phyloP scores from a whole-genome alignment of 2,329 filamentous ascomycete genomes.

The Cordyceps cateniannulata region DNA sequence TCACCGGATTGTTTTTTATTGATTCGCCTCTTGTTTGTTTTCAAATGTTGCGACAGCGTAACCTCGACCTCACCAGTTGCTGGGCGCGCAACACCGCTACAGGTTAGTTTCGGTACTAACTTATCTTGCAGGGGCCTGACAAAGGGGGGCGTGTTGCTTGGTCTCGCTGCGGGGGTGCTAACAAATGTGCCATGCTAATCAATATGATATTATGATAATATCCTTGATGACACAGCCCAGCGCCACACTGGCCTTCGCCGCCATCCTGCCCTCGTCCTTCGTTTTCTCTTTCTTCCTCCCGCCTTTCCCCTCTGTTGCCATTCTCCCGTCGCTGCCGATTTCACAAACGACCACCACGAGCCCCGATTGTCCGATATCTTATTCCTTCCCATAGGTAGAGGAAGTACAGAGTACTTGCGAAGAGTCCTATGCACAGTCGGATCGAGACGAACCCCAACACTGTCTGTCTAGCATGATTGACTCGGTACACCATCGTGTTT shows the following conservation, averaged over 20 bases:
- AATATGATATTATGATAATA: not conserved
- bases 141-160: constrained; percentile 3
- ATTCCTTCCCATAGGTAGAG: not conserved
- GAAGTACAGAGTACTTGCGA: not conserved
- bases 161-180: not conserved
- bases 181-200: constrained; percentile 1
- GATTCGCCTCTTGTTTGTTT: not conserved
- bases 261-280: not conserved
- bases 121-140: constrained; percentile 3
- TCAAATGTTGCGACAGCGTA: not conserved
- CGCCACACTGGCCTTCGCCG: not conserved
- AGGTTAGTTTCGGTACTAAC: not conserved
- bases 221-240: constrained; percentile 10
- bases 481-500: not conserved
- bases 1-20: not conserved
- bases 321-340: not conserved
- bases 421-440: not conserved
- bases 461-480: not conserved
- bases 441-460: not conserved
- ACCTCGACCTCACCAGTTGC: not conserved
- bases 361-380: not conserved
- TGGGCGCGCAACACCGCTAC: not conserved
- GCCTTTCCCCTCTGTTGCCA: not conserved
- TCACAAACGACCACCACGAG: not conserved
- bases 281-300: not conserved